These are phyloP conservation scores for Daphne laureola DNA, from an alignment of 441 rosid species.

Conservation along the genomic window DNA sequence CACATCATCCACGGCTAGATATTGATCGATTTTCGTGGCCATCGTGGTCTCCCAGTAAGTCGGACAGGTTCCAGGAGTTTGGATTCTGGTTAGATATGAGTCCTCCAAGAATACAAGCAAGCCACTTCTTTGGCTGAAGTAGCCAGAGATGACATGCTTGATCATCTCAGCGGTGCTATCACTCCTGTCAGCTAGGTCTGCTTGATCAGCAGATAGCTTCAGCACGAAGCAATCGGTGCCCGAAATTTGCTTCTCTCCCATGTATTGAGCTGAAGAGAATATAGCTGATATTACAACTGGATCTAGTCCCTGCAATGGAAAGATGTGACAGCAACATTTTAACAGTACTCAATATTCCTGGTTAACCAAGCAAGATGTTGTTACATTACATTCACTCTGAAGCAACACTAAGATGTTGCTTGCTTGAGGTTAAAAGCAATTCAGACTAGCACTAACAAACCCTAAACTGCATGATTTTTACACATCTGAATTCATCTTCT, in stretches of 20 bases:
- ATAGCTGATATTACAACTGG: conserved; percentile 71
- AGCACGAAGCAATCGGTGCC: conserved; percentile 71
- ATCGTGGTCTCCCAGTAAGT: conserved; percentile 92
- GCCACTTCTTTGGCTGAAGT: conserved; percentile 89
- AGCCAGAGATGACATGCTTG: conserved; percentile 74
- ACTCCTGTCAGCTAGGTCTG: conserved; percentile 57
- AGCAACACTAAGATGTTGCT: too few relatives aligned
- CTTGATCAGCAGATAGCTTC: conserved; percentile 64
- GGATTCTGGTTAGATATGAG: conserved; percentile 79
- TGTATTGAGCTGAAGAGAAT: conserved; percentile 67
- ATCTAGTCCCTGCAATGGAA: conserved; percentile 58
- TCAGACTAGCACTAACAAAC: too few relatives aligned
- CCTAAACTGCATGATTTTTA: too few relatives aligned
- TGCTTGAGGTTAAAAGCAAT: too few relatives aligned
- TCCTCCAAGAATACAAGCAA: conserved; percentile 70
- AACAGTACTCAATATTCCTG: too few relatives aligned
- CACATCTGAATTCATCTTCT: too few relatives aligned
- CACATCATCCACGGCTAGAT: conserved; percentile 54
- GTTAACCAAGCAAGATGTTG: too few relatives aligned
- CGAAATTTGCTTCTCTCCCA: conserved; percentile 66
- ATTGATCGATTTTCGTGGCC: conserved; percentile 63
- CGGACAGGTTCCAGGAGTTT: conserved; percentile 66
- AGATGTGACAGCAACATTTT: background rate
- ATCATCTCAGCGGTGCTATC: conserved; percentile 89
- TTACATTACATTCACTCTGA: too few relatives aligned